Percentiles rank a stretch among this genome's conserved stretches.
phyloP scores from a whole-genome alignment of 2,329 filamentous ascomycete genomes.

The Ophiostoma populinum region DNA sequence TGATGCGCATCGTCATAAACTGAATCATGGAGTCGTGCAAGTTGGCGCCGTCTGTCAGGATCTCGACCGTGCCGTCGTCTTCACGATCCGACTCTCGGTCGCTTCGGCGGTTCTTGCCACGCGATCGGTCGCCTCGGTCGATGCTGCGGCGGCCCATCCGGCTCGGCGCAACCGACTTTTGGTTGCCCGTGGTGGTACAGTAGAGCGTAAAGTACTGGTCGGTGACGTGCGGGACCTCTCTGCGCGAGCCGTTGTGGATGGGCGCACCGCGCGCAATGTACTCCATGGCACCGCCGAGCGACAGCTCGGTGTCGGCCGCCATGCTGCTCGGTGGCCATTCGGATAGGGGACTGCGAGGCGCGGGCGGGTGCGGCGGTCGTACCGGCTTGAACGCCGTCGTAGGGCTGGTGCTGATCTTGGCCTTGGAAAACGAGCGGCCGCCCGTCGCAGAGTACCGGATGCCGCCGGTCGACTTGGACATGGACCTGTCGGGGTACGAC shows the following conservation, averaged over 20 bases:
- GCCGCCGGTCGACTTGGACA: not conserved
- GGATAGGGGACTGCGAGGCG: conserved; percentile 22
- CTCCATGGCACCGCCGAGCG: conserved; percentile 35
- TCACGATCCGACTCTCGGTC: conserved; percentile 14
- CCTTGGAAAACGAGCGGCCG: not conserved
- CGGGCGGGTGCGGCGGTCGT: conserved; percentile 14
- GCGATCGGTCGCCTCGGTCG: conserved; percentile 2
- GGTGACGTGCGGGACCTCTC: conserved; percentile 16
- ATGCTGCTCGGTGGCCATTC: conserved; percentile 41
- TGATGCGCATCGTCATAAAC: conserved; percentile 36
- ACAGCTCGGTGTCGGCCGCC: conserved; percentile 29
- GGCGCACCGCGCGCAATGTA: conserved; percentile 42
- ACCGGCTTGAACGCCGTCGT: conserved; percentile 19
- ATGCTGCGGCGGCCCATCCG: conserved; percentile 5
- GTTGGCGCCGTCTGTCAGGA: conserved; percentile 29
- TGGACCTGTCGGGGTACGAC: conserved; percentile 3
- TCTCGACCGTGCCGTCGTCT: conserved; percentile 12
- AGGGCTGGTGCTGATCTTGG: not conserved
- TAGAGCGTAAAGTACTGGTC: conserved; percentile 39
- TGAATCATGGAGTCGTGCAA: conserved; percentile 38
- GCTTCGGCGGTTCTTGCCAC: not conserved
- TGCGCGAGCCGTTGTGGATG: conserved; percentile 35
- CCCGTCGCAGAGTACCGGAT: not conserved
- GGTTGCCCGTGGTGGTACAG: conserved; percentile 28
- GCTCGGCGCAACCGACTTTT: not conserved